A percentile compares a stretch with the other conserved stretches of the same genome.
Evolutionary conservation across 495 filamentous ascomycete species (phyloP).

Genomic region (Lineolata rhizophorae): DNA sequence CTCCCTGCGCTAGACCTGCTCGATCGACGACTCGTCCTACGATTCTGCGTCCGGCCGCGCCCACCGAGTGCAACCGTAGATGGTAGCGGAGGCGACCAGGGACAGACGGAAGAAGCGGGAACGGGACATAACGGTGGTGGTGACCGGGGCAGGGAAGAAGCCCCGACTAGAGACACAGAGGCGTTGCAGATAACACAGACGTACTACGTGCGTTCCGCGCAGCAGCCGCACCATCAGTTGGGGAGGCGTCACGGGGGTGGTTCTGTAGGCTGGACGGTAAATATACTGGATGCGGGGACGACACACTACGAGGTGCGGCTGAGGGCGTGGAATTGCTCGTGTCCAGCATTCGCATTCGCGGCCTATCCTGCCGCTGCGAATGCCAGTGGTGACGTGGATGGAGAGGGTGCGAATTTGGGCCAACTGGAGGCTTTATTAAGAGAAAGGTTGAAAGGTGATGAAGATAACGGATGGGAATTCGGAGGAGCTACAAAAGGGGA

Average conservation of each 20-base stretch:
- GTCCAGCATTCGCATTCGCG: constrained; percentile 57
- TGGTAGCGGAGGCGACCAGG: too few relatives aligned
- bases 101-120: too few relatives aligned
- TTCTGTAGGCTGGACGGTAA: too few relatives aligned
- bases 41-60: constrained; percentile 9
- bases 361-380: constrained; percentile 29
- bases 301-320: constrained; percentile 46
- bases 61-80: neutral
- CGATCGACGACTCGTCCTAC: constrained; percentile 45
- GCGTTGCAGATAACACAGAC: neutral
- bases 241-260: too few relatives aligned
- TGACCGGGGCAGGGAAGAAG: too few relatives aligned
- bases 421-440: too few relatives aligned
- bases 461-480: constrained; percentile 17
- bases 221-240: constrained; percentile 14
- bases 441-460: too few relatives aligned
- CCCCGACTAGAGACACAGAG: too few relatives aligned
- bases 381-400: too few relatives aligned
- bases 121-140: too few relatives aligned
- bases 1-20: constrained; percentile 67
- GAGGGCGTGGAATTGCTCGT: constrained; percentile 72
- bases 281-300: constrained; percentile 8
- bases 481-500: constrained; percentile 25
- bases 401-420: too few relatives aligned
- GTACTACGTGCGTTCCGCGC: constrained; percentile 23